Base-by-base conservation (phyloP, 768 basidiomycete species). In the Suillus paluster region DNA sequence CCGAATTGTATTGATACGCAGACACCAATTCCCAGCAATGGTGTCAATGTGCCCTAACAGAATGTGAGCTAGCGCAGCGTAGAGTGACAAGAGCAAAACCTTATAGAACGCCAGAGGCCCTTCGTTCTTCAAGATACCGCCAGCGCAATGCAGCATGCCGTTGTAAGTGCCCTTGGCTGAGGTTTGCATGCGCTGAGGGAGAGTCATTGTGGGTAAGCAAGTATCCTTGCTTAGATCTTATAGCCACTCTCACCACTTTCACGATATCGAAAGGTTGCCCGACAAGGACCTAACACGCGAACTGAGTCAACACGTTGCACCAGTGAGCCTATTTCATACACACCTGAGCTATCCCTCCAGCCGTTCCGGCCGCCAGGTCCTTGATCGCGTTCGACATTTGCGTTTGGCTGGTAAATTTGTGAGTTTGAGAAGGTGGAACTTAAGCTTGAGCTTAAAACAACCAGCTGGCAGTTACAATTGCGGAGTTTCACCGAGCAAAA, bases 1-100 rank as follows among this genome's bases (percentile, higher is more conserved):
- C 88, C 95, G 71, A 98, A 98, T 73, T 98, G 95, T 71, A 98
- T 98, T 12, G 95, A 96, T 5, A 98, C 95, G 70, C 95, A 98
- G 44, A 92, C 83, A 64, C 95, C 95, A 64, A 98, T 96, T 46
- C 95, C 95, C 21, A 97, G 80, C 12, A 98, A 79, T 12, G 95
- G 95, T 1, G 94, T 91, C 52, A 97, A 77, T 1, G 95, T 96
- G 60, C 95, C 95, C 94, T 97, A 61, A 14, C 11, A 61, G 42
- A 19, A 34, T 64, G 56, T 55, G 65, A 45, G 66, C 39, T 61
- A 42, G 6, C 10, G 49, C 17, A 21, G 25, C 17, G 9, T 36
- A 38, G 33, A 19, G 23, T 58, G 15, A n/a, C 44, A 46, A 53
- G 36, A 50, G 4, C 11, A 36, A 54, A 61, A 90, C 95, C 87